Percentiles rank a stretch among this genome's conserved stretches.
Evolutionary conservation across 2,329 filamentous ascomycete species (phyloP).

Genomic region (Colletotrichum eleusines): DNA sequence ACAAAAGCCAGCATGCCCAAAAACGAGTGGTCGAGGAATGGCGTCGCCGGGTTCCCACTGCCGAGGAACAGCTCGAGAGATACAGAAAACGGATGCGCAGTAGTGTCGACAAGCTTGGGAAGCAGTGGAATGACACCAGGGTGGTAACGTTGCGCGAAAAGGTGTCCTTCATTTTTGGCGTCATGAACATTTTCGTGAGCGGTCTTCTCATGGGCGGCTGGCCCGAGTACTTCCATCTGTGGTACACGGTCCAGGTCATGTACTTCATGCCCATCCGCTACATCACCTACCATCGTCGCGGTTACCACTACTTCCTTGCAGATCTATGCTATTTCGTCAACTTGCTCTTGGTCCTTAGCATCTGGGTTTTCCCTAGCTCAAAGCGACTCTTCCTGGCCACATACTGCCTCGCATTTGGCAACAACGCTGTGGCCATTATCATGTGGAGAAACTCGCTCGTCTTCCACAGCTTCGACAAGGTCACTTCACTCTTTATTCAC

Average conservation of each 20-base stretch:
- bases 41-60: constrained; percentile 85
- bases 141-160: constrained; percentile 93
- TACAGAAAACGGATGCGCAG: constrained; percentile 89
- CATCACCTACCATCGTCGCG: constrained; percentile 89
- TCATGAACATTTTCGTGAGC: constrained; percentile 97
- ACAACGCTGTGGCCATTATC: constrained; percentile 96
- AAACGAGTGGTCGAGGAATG: constrained; percentile 94
- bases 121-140: constrained; percentile 89
- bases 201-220: constrained; percentile 91
- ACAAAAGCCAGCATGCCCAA: constrained; percentile 81
- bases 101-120: constrained; percentile 88
- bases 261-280: constrained; percentile 98
- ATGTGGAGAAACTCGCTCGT: constrained; percentile 99
- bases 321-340: constrained; percentile 99
- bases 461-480: constrained; percentile 98
- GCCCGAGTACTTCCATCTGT: constrained; percentile 88
- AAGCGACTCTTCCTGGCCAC: constrained; percentile 92
- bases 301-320: constrained; percentile 96
- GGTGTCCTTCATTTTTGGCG: constrained; percentile 93
- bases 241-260: constrained; percentile 88
- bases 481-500: constrained; percentile 98
- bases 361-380: constrained; percentile 92
- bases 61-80: constrained; percentile 92
- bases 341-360: constrained; percentile 80
- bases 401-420: constrained; percentile 93